These are phyloP conservation scores for Aureobasidium sp. DNA, from an alignment of 2,329 filamentous ascomycete species.

Conservation along the genomic window DNA sequence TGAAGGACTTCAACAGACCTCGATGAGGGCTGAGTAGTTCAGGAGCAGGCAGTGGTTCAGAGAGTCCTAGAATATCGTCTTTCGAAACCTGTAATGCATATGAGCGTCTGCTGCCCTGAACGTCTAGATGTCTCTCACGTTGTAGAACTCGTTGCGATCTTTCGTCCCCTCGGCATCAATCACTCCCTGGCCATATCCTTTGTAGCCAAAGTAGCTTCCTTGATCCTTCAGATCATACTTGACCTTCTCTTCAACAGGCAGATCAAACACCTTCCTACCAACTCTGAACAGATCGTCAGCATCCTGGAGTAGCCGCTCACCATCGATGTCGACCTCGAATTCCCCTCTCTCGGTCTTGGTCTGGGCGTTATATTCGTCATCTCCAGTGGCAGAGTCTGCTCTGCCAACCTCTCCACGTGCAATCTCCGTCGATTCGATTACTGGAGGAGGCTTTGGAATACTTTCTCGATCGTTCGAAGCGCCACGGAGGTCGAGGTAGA, in stretches of 20 bases:
- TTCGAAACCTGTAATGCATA: slow-evolving; percentile 34
- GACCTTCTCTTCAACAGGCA: slow-evolving; percentile 43
- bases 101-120: background rate
- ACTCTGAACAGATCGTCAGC: slow-evolving; percentile 40
- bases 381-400: background rate
- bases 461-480: background rate
- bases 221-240: slow-evolving; percentile 45
- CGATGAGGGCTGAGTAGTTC: slow-evolving; percentile 31
- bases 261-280: slow-evolving; percentile 38
- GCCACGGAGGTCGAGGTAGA: slow-evolving; percentile 44
- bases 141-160: slow-evolving; percentile 49
- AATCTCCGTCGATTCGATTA: background rate
- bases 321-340: slow-evolving; percentile 19
- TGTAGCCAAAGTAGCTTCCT: slow-evolving; percentile 46
- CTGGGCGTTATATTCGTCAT: background rate
- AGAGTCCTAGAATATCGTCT: slow-evolving; percentile 41
- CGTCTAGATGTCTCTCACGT: slow-evolving; percentile 26
- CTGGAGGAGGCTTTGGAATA: background rate
- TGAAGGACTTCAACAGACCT: slow-evolving; percentile 34
- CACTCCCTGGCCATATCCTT: slow-evolving; percentile 34
- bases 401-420: background rate
- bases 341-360: background rate
- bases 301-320: slow-evolving; percentile 33
- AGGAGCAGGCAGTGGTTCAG: slow-evolving; percentile 34
- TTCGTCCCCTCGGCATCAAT: slow-evolving; percentile 41